phyloP scores from a whole-genome alignment of 2,329 filamentous ascomycete genomes.

The Fusarium robinianum region DNA sequence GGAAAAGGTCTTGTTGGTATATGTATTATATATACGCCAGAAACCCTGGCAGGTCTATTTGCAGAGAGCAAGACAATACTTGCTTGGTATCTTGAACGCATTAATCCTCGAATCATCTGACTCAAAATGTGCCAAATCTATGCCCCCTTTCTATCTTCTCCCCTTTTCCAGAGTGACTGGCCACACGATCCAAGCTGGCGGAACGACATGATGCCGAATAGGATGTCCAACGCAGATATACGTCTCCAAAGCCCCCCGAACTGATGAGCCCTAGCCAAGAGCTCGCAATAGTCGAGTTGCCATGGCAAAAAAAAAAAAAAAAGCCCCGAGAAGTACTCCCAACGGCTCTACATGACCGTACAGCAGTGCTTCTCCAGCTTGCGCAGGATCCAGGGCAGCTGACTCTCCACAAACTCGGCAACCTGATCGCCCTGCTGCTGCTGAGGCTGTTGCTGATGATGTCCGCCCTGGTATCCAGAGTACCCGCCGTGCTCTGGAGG shows the following conservation, averaged over 20 bases:
- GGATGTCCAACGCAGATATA: too few relatives aligned
- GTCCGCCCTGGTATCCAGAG: slow-evolving; percentile 48
- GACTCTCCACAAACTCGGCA: slow-evolving; percentile 63
- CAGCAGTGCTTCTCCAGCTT: slow-evolving; percentile 73
- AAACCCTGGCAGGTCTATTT: neutral
- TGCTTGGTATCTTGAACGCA: slow-evolving; percentile 19
- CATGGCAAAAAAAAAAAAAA: slow-evolving; percentile 1
- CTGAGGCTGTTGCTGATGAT: slow-evolving; percentile 50
- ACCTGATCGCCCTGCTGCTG: slow-evolving; percentile 56
- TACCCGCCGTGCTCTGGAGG: slow-evolving; percentile 45
- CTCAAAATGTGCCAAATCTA: neutral
- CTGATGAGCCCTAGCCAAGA: slow-evolving; percentile 3
- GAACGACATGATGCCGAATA: slow-evolving; percentile 3
- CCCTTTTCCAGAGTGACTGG: slow-evolving; percentile 7
- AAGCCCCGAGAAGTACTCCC: slow-evolving; percentile 12
- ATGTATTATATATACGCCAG: neutral
- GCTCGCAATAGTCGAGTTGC: neutral
- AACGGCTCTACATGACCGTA: slow-evolving; percentile 67
- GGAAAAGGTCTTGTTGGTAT: too few relatives aligned
- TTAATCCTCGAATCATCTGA: slow-evolving; percentile 7
- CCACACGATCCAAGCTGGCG: neutral
- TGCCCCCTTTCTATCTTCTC: slow-evolving; percentile 13
- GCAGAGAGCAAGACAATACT: slow-evolving; percentile 9
- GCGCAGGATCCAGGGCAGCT: slow-evolving; percentile 63
- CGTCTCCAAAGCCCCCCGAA: neutral